Percentiles rank a stretch among this genome's conserved stretches.
These are phyloP conservation scores for Saccharomycopsis vini DNA, from an alignment of 805 yeast genomes.

Conservation along the genomic window DNA sequence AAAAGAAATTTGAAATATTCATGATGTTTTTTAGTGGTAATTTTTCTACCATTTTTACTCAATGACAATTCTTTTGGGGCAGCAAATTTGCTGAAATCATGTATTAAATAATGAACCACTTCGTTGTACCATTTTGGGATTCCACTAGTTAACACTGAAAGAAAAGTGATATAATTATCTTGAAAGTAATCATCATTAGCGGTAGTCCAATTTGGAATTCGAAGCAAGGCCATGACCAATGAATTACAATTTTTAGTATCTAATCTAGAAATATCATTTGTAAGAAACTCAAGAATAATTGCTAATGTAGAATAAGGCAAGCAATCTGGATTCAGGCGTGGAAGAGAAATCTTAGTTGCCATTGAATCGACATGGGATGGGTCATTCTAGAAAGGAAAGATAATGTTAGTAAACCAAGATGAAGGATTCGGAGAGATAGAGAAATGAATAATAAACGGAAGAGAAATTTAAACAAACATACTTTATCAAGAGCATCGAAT, in stretches of 20 bases:
- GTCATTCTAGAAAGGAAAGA: constrained; percentile 31
- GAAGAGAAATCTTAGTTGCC: constrained; percentile 49
- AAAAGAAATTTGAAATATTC: constrained; percentile 54
- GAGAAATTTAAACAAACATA: constrained; percentile 25
- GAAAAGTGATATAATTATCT: constrained; percentile 56
- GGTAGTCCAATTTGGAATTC: constrained; percentile 52
- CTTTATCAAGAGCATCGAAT: constrained; percentile 56
- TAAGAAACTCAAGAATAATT: constrained; percentile 47
- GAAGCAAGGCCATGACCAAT: constrained; percentile 54
- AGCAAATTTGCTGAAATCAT: constrained; percentile 38
- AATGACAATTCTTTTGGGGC: neutral
- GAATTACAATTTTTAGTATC: constrained; percentile 38
- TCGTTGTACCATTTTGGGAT: constrained; percentile 87
- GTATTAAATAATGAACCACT: constrained; percentile 59
- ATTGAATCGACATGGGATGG: constrained; percentile 47
- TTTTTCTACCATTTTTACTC: neutral
- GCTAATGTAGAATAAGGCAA: constrained; percentile 44
- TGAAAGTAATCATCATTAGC: constrained; percentile 33
- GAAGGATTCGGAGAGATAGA: constrained; percentile 6
- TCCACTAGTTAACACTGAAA: constrained; percentile 71
- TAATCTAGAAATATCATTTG: constrained; percentile 58
- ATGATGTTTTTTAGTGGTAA: constrained; percentile 45
- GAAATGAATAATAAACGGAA: constrained; percentile 6
- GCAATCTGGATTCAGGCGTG: constrained; percentile 43
- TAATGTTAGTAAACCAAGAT: constrained; percentile 21